A percentile compares a stretch with the other conserved stretches of the same genome.
Conservation (phyloP, 805 yeast genomes). For the Hanseniaspora occidentalis region DNA sequence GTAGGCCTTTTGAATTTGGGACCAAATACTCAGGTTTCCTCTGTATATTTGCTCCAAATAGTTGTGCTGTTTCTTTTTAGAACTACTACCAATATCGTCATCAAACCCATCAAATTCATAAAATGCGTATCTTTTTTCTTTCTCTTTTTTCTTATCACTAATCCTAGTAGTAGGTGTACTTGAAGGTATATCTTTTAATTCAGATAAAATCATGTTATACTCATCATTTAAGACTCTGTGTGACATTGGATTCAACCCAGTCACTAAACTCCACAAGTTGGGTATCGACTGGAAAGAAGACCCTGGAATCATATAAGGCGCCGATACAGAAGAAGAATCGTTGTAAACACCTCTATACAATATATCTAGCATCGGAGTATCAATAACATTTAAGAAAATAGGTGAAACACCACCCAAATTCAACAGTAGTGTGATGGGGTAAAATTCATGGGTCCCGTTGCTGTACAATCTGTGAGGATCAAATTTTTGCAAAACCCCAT, state of each 20-base stretch:
- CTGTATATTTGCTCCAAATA: constrained; percentile 74
- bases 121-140: constrained; percentile 8
- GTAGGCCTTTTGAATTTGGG: constrained; percentile 43
- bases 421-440: constrained; percentile 69
- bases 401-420: constrained; percentile 91
- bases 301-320: constrained; percentile 78
- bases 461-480: constrained; percentile 13
- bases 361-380: constrained; percentile 61
- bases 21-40: constrained; percentile 65
- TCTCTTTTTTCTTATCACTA: not conserved
- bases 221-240: constrained; percentile 85
- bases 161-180: constrained; percentile 15
- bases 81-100: too few species aligned
- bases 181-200: not conserved
- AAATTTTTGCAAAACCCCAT: constrained; percentile 4
- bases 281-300: constrained; percentile 88
- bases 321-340: not conserved
- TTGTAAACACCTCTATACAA: constrained; percentile 24
- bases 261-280: constrained; percentile 82
- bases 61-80: too few species aligned
- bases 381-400: constrained; percentile 51
- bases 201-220: constrained; percentile 29
- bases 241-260: constrained; percentile 71
- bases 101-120: constrained; percentile 18
- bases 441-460: constrained; percentile 58